Base-by-base conservation (phyloP, 2,329 filamentous ascomycete species). In the Ophiosphaerella narmari region DNA sequence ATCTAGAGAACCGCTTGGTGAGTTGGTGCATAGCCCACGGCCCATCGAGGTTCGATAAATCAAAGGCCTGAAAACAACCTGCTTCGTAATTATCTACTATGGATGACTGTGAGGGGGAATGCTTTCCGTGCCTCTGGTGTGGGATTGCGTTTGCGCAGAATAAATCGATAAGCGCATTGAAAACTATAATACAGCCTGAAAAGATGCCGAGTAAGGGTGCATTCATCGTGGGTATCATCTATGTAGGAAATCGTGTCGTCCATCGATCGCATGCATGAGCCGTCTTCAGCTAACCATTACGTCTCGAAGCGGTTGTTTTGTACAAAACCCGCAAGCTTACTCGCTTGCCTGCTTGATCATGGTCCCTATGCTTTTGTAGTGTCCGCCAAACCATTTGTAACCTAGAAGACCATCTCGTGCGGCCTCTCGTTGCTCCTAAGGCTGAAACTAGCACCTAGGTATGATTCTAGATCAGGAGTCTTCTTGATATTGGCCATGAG, bases 371-470 rank as follows among this genome's bases (percentile, higher is more conserved):
- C 18, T 26, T 21, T 23, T 34, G 9, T 44, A 13, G 33, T 9
- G 14, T 37, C 12, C n/a, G n/a, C 31, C 38, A 29, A 21, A 29
- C 26, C 36, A 24, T 31, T 26, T 31, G 11, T 24, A 7, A 36
- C 21, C 12, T 61, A 99, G 85, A 93, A 99, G 80, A 91, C 90
- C 94, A 99, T 97, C 87, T 96, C 91, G 82, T 99, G 94, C 78
- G 94, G 94, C 86, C 92, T 91, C 86, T 99, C 93, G 76, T 93
- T 92, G 83, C 93, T 96, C 82, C 92, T 89, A 81, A 99, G 86
- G 85, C 89, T 95, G 88, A 99, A 99, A 76, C 89, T 91, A 78
- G 88, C 90, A 74, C 85, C 84, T 70, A 99, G 88, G 85, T 99
- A 99, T 79, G 87, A 89, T 77, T 87, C 82, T 70, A 99, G 88